Conservation (phyloP, 2,329 filamentous ascomycete genomes). For the Pseudocercospora pini-densiflorae region DNA sequence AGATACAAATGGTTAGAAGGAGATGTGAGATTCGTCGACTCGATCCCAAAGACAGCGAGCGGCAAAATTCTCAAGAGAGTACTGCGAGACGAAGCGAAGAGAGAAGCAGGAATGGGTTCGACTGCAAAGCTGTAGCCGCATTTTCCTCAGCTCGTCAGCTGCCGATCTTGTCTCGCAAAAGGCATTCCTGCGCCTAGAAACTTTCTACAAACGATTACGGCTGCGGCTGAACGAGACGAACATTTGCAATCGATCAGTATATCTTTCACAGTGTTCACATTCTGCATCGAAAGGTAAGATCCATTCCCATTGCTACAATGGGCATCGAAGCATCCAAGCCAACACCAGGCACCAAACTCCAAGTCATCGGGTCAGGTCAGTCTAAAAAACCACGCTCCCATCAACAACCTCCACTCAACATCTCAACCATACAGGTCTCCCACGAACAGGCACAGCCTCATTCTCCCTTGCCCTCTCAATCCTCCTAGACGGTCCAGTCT, state of each 20-base stretch:
- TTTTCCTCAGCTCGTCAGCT: no score
- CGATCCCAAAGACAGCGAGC: constrained; percentile 36
- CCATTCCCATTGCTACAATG: neutral
- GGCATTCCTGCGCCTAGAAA: no score
- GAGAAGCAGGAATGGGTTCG: constrained; percentile 42
- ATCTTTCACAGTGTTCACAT: no score
- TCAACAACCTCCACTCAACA: neutral
- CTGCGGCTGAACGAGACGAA: no score
- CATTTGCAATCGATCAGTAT: no score
- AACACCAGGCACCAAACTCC: constrained; percentile 9
- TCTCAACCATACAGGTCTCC: constrained; percentile 6
- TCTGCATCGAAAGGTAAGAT: no score
- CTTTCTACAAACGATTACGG: no score
- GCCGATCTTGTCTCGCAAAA: no score
- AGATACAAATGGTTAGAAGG: constrained; percentile 53
- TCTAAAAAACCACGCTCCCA: no score
- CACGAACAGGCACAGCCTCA: constrained; percentile 22
- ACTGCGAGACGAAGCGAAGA: constrained; percentile 49
- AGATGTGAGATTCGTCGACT: constrained; percentile 46
- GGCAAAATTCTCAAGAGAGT: constrained; percentile 45
- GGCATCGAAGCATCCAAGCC: neutral
- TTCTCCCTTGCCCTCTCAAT: constrained; percentile 15
- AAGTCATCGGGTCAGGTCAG: constrained; percentile 15
- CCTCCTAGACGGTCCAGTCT: constrained; percentile 19
- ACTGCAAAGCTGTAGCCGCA: neutral